Conservation (phyloP, 805 yeast species). For the Candida boleticola region DNA sequence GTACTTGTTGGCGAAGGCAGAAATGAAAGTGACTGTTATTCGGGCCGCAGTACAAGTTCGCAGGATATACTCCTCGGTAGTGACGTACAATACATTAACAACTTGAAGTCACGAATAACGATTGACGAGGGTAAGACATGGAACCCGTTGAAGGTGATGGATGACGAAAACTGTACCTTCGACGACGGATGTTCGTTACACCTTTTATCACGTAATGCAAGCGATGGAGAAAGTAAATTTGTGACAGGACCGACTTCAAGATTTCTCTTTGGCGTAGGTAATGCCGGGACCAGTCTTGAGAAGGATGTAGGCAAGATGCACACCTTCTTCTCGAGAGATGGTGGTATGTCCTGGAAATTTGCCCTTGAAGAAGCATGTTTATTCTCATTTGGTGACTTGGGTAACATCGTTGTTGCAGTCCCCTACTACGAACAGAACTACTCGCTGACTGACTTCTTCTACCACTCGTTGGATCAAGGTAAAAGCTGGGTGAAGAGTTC, state of each 20-base stretch:
- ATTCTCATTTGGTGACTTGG: conserved; percentile 72
- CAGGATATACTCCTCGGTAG: conserved; percentile 19
- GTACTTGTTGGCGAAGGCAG: conserved; percentile 18
- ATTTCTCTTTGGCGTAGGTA: conserved; percentile 31
- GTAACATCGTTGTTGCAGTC: conserved; percentile 69
- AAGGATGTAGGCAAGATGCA: conserved; percentile 15
- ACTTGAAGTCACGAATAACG: conserved; percentile 35
- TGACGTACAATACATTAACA: conserved; percentile 13
- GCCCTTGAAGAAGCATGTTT: conserved; percentile 52
- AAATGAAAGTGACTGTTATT: conserved; percentile 11
- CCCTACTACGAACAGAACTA: conserved; percentile 35
- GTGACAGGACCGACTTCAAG: conserved; percentile 57
- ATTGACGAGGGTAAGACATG: conserved; percentile 55
- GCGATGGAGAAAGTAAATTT: conserved; percentile 41
- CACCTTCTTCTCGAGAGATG: conserved; percentile 71
- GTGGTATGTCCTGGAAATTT: conserved; percentile 69
- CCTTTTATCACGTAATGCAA: conserved; percentile 27
- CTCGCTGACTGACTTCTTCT: conserved; percentile 27
- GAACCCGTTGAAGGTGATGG: conserved; percentile 44
- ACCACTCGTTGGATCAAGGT: conserved; percentile 75
- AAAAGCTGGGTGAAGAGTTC: conserved; percentile 53
- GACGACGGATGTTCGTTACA: conserved; percentile 51
- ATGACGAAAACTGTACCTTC: conserved; percentile 43
- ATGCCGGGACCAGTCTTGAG: conserved; percentile 25
- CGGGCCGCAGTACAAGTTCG: conserved; percentile 19